These are phyloP conservation scores for Phylloporus sp. DNA, from an alignment of 1,284 basidiomycete genomes.

Conservation along the genomic window DNA sequence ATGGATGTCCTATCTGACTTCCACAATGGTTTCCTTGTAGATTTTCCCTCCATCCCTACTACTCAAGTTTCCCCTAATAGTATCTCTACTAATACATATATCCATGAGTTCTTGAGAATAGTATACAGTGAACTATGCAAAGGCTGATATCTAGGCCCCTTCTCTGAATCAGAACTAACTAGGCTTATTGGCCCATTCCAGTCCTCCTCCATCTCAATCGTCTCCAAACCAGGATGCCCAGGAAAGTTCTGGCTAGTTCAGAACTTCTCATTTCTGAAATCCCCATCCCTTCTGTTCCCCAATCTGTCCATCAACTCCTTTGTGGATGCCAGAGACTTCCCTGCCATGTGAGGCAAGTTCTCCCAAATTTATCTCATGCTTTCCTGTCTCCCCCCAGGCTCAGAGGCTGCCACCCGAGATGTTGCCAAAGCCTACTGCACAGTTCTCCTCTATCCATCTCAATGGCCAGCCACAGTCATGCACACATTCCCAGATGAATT, in stretches of 20 bases:
- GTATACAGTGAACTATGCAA: not conserved
- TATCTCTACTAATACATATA: not conserved
- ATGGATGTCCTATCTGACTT: not conserved
- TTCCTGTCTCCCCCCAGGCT: not conserved
- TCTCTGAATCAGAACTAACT: not conserved
- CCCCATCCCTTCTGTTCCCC: not conserved
- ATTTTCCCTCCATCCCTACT: not conserved
- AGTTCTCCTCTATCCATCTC: not conserved
- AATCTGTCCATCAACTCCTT: not conserved
- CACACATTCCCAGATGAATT: accelerated
- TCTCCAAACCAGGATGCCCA: not conserved
- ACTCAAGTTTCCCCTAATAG: not conserved
- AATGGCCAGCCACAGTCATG: not conserved
- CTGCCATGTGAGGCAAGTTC: not conserved
- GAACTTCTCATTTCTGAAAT: conserved; percentile 3
- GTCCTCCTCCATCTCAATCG: conserved; percentile 1
- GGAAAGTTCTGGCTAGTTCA: conserved; percentile 8
- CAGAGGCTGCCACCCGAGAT: not conserved
- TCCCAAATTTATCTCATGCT: not conserved
- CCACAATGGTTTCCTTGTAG: not conserved
- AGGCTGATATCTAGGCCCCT: not conserved
- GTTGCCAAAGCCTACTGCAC: not conserved
- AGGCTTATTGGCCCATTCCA: conserved; percentile 1
- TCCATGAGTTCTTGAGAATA: not conserved
- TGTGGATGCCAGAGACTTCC: not conserved